These are phyloP conservation scores for Aspergillus viridinutans DNA, from an alignment of 2,329 filamentous ascomycete genomes.

Conservation along the genomic window DNA sequence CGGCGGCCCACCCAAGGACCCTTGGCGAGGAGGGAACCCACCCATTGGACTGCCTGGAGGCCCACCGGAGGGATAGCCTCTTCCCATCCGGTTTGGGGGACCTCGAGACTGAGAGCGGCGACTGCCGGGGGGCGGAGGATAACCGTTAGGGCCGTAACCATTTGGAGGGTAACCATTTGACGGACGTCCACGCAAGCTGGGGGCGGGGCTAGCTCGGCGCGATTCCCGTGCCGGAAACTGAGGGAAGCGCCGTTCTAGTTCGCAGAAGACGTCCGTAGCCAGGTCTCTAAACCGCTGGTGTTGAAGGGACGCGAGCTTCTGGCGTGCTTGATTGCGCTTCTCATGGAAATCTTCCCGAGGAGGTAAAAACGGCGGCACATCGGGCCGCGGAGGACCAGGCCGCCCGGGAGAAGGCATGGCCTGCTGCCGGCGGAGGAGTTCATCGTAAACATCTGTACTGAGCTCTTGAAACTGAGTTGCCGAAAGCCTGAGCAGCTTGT, in stretches of 20 bases:
- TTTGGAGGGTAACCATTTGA: conserved; percentile 56
- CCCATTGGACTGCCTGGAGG: conserved; percentile 31
- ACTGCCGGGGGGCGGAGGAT: conserved; percentile 32
- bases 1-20: conserved; percentile 39
- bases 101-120: conserved; percentile 42
- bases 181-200: conserved; percentile 57
- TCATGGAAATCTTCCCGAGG: conserved; percentile 91
- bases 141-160: conserved; percentile 30
- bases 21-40: conserved; percentile 37
- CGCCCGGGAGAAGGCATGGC: conserved; percentile 46
- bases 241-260: conserved; percentile 86
- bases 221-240: conserved; percentile 68
- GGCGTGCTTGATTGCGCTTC: conserved; percentile 94
- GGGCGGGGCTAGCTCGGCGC: conserved; percentile 64
- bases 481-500: conserved; percentile 87
- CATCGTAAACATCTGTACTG: conserved; percentile 96
- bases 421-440: conserved; percentile 81
- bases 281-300: conserved; percentile 84
- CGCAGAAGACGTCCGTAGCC: conserved; percentile 92
- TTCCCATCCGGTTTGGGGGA: conserved; percentile 29
- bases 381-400: conserved; percentile 33
- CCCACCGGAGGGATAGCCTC: conserved; percentile 36
- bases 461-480: conserved; percentile 94
- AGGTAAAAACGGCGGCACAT: conserved; percentile 66
- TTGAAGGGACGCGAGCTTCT: conserved; percentile 87